Evolutionary conservation across 768 basidiomycete species (phyloP), one percentile per base, ranked within the genome.

Genomic region (Collybiopsis confluens): DNA sequence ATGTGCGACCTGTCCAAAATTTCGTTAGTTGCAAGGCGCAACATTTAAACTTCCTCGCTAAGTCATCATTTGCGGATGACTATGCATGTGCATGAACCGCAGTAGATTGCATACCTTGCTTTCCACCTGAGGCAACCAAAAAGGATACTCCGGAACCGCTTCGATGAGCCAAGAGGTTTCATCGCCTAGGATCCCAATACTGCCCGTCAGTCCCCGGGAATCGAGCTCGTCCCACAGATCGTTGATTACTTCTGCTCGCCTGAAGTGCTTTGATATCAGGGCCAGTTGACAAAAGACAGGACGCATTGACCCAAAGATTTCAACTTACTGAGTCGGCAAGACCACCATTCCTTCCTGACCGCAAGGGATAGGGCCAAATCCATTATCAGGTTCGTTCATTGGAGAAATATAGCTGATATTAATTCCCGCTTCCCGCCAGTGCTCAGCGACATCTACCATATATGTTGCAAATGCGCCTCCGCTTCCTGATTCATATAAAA

Each of bases 261-360:
- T 71, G 21, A 16, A 20, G n/a, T 10, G 37, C 15, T 21, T 18
- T 18, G 10, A 21, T 41, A 27, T 20, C 2, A 7, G 10, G 18
- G 9, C 26, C 6, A 23, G 9, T 23, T 6, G 24, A 11, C 3
- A 27, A 13, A 21, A n/a, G n/a, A n/a, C n/a, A n/a, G n/a, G n/a
- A n/a, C n/a, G n/a, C n/a, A n/a, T n/a, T n/a, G n/a, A n/a, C n/a
- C n/a, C n/a, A n/a, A n/a, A n/a, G n/a, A n/a, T n/a, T n/a, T n/a
- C n/a, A n/a, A 43, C 70, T 27, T 36, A 72, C 71, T 73, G 72
- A 50, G 54, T 65, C 2, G 73, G 71, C 41, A 59, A 55, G 41
- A 77, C 75, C 52, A 65, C 59, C 75, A 77, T 77, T 2, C 75
- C 76, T 61, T 77, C 75, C 59, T 77, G 76, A 21, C 70, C 70